Evolutionary conservation across 2,329 filamentous ascomycete species (phyloP), one percentile per base, ranked within the genome.

Genomic region (Trichoderma sp.): DNA sequence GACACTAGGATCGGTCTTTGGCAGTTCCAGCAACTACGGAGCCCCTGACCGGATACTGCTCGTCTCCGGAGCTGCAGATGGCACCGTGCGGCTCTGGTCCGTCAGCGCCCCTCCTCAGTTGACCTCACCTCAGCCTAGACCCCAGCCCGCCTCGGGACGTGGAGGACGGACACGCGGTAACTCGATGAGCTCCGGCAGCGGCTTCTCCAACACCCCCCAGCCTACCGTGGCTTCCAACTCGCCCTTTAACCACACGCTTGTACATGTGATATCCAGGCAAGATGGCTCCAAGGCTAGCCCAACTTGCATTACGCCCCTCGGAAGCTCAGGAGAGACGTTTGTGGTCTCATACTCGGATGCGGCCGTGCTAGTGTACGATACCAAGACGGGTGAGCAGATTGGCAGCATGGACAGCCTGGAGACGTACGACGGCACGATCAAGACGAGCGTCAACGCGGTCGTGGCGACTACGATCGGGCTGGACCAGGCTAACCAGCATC

Each of bases 311-410:
- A 90, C 90, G n/a, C 90, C 94, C 0, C 82, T 98, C n/a, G 91
- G 91, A 51, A 81, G 87, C 17, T 87, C 86, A 2, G 94, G 95
- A 2, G 91, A 96, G 72, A 90, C 89, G 5, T 98, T 99, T 76
- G 92, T 97, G 1, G 95, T 97, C 2, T 92, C 92, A 21, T 99
- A 96, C 76, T 87, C 91, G 0, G 93, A 99, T 76, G 92, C 94
- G 2, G 89, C 92, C 1, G 91, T 97, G 60, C 81, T 98, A 17
- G 90, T 98, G 19, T 99, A 94, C 76, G 93, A 98, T 75, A 97
- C 94, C 1, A 83, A 92, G 68, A 93, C 91, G 0, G 95, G 93
- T 54, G 95, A 98, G 76, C 92, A 96, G 73, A 87, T 97, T 45
- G 92, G 93, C 39, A 88, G 88, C 54, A 98, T 99, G 94, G 92